These are phyloP conservation scores for Oryza glaberrima DNA, from an alignment of 176 grass and related monocot genomes.

Conservation along the genomic window DNA sequence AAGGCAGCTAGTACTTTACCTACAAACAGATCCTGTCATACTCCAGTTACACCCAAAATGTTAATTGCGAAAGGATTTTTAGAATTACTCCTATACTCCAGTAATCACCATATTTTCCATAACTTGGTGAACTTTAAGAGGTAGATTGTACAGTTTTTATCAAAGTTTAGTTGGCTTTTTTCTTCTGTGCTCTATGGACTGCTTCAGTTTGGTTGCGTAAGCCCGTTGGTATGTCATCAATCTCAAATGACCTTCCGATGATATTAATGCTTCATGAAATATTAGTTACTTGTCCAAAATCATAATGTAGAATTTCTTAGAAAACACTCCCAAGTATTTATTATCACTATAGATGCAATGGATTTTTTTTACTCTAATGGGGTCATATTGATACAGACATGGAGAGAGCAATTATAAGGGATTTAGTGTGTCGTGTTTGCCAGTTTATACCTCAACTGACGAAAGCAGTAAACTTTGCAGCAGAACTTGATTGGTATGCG, in stretches of 20 bases:
- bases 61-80: background rate
- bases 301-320: background rate
- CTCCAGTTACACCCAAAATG: background rate
- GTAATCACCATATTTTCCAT: conserved; percentile 17
- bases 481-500: conserved; percentile 98
- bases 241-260: background rate
- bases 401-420: conserved; percentile 97
- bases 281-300: background rate
- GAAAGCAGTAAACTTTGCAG: conserved; percentile 87
- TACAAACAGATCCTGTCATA: background rate
- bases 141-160: background rate
- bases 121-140: conserved; percentile 5
- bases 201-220: background rate
- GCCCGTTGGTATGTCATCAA: background rate
- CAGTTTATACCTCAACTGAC: conserved; percentile 81
- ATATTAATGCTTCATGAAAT: background rate
- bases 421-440: conserved; percentile 80
- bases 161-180: conserved; percentile 13
- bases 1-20: conserved; percentile 14
- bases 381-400: conserved; percentile 60
- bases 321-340: background rate
- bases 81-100: background rate
- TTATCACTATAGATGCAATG: background rate
- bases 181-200: conserved; percentile 21
- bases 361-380: conserved; percentile 7